phyloP scores from a whole-genome alignment of 192 early-diverging fungal species.

The Umbelopsis sp. region DNA sequence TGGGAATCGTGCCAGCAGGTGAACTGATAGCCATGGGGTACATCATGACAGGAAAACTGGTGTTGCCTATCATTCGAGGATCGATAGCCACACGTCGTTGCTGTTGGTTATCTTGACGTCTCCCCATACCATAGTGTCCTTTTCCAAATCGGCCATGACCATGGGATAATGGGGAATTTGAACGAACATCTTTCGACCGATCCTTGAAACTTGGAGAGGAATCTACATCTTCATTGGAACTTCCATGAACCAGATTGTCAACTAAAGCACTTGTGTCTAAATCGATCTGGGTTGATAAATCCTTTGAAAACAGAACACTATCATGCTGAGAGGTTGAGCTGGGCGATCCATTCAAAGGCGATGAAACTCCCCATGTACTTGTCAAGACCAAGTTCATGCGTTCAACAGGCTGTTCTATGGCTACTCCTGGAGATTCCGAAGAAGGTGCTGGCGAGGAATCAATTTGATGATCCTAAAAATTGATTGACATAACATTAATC shows the following conservation, averaged over 20 bases:
- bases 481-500: not conserved
- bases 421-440: not conserved
- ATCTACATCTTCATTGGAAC: not conserved
- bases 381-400: conserved; percentile 7
- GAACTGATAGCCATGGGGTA: conserved; percentile 15
- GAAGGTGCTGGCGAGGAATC: not conserved
- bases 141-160: conserved; percentile 1
- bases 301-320: conserved; percentile 6
- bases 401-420: not conserved
- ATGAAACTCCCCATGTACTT: conserved; percentile 11
- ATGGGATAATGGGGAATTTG: not conserved
- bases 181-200: not conserved
- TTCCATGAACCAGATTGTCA: conserved; percentile 13
- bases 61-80: conserved; percentile 9
- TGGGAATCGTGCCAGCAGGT: not conserved
- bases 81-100: not conserved
- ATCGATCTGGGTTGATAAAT: not conserved
- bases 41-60: conserved; percentile 8
- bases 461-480: not conserved
- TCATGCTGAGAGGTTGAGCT: not conserved
- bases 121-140: not conserved
- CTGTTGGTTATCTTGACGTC: conserved; percentile 3
- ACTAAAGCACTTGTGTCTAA: conserved; percentile 6
- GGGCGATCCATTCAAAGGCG: not conserved
- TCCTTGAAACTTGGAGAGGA: not conserved